A percentile compares a stretch with the other conserved stretches of the same genome.
Conservation (phyloP, 2,329 filamentous ascomycete species). For the Penicillium sp. region DNA sequence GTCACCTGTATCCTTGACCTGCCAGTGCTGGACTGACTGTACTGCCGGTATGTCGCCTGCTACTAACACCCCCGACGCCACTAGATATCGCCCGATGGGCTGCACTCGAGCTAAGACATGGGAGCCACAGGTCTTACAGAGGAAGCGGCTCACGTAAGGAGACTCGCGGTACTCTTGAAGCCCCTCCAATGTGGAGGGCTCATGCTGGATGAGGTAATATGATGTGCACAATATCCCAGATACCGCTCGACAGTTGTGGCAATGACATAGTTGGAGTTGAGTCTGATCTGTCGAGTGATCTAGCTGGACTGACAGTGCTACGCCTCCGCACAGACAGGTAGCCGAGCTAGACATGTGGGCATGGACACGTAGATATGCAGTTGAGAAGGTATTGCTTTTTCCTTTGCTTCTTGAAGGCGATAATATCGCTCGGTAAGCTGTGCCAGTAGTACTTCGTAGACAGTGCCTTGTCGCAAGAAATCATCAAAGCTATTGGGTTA, state of each 20-base stretch:
- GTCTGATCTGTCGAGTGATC: conserved; percentile 19
- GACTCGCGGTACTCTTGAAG: conserved; percentile 48
- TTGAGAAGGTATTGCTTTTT: conserved; percentile 1
- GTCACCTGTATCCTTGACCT: conserved; percentile 27
- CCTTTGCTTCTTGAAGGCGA: neutral
- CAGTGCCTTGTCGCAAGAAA: neutral
- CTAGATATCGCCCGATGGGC: conserved; percentile 27
- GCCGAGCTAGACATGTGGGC: conserved; percentile 18
- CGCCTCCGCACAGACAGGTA: conserved; percentile 31
- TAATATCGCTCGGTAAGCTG: neutral
- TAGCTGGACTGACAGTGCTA: conserved; percentile 26
- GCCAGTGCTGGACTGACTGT: conserved; percentile 29
- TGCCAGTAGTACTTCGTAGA: neutral
- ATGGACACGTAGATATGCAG: neutral
- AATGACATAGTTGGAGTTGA: conserved; percentile 51
- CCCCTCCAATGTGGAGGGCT: conserved; percentile 32
- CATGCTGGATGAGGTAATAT: conserved; percentile 42
- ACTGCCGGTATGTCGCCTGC: conserved; percentile 18
- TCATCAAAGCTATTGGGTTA: neutral
- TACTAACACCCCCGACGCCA: conserved; percentile 34
- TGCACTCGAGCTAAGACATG: conserved; percentile 38
- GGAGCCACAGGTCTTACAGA: conserved; percentile 53
- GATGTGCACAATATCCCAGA: conserved; percentile 49
- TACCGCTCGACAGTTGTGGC: conserved; percentile 49
- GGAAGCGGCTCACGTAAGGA: conserved; percentile 44